These are phyloP conservation scores for Eremochloa ophiuroides DNA, from an alignment of 176 grass and related monocot genomes.

Conservation along the genomic window DNA sequence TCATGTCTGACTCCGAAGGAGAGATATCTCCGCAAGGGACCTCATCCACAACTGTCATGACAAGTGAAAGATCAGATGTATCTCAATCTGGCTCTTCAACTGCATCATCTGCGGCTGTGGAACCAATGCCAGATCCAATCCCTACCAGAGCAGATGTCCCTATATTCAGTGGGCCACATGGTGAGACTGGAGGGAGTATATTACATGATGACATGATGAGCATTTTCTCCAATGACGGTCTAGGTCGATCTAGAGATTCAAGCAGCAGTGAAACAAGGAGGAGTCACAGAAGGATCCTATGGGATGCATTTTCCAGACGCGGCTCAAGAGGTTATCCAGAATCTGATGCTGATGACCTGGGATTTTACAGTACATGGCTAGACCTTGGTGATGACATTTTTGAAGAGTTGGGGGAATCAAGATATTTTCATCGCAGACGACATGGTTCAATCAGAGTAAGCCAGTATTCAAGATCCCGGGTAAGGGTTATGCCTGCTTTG, in stretches of 20 bases:
- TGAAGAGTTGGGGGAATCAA: constrained; percentile 58
- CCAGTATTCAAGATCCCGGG: constrained; percentile 85
- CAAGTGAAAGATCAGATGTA: constrained; percentile 55
- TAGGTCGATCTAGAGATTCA: constrained; percentile 27
- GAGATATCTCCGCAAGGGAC: constrained; percentile 25
- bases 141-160: constrained; percentile 39
- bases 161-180: constrained; percentile 28
- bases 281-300: constrained; percentile 71
- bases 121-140: constrained; percentile 30
- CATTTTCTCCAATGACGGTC: constrained; percentile 50
- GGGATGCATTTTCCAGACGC: constrained; percentile 82
- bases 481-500: constrained; percentile 36
- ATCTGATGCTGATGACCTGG: constrained; percentile 49
- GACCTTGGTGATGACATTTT: constrained; percentile 69
- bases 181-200: constrained; percentile 50
- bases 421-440: constrained; percentile 61
- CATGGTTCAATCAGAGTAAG: constrained; percentile 72
- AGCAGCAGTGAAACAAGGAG: constrained; percentile 47
- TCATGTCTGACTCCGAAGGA: constrained; percentile 27
- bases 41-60: constrained; percentile 27
- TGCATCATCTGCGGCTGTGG: constrained; percentile 28
- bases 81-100: constrained; percentile 43
- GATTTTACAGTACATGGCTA: constrained; percentile 80
- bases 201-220: constrained; percentile 75
- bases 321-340: constrained; percentile 63